A percentile compares a stretch with the other conserved stretches of the same genome.
phyloP scores from a whole-genome alignment of 2,329 filamentous ascomycete genomes.

The Rosellinia necatrix region DNA sequence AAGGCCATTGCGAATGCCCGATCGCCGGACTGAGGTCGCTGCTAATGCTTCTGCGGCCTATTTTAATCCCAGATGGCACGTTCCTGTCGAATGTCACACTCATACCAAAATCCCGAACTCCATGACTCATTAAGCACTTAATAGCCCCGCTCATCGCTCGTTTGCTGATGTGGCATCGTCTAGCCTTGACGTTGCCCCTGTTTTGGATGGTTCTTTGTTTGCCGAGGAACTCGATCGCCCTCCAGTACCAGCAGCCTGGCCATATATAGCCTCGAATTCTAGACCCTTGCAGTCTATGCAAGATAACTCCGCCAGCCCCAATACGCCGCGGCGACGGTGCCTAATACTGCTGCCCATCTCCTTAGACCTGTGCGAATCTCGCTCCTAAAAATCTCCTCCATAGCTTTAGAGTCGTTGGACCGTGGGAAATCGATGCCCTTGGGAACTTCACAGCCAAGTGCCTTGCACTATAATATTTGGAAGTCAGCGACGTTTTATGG shows the following conservation, averaged over 20 bases:
- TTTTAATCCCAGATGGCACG: not conserved
- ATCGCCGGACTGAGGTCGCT: not conserved
- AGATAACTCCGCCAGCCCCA: slow-evolving; percentile 22
- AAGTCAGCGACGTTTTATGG: no score
- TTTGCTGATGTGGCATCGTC: not conserved
- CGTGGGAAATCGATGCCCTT: slow-evolving; percentile 31
- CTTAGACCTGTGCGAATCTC: slow-evolving; percentile 28
- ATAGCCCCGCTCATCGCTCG: not conserved
- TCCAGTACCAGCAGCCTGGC: not conserved
- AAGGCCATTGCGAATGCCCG: no score
- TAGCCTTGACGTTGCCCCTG: not conserved
- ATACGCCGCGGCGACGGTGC: slow-evolving; percentile 17
- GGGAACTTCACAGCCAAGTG: slow-evolving; percentile 29
- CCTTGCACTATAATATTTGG: slow-evolving; percentile 22
- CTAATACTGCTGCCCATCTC: slow-evolving; percentile 30
- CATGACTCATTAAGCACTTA: not conserved
- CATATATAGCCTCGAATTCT: not conserved
- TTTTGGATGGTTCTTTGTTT: not conserved
- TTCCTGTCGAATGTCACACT: not conserved
- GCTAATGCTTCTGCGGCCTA: not conserved
- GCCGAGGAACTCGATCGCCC: not conserved
- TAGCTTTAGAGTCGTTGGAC: slow-evolving; percentile 33
- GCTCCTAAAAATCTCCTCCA: slow-evolving; percentile 32
- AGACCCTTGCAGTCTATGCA: not conserved
- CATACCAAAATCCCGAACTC: slow-evolving; percentile 3